A percentile compares a stretch with the other conserved stretches of the same genome.
Evolutionary conservation across 192 early-diverging fungal genomes (phyloP).

Genomic region (Rhizophlyctis rosea): DNA sequence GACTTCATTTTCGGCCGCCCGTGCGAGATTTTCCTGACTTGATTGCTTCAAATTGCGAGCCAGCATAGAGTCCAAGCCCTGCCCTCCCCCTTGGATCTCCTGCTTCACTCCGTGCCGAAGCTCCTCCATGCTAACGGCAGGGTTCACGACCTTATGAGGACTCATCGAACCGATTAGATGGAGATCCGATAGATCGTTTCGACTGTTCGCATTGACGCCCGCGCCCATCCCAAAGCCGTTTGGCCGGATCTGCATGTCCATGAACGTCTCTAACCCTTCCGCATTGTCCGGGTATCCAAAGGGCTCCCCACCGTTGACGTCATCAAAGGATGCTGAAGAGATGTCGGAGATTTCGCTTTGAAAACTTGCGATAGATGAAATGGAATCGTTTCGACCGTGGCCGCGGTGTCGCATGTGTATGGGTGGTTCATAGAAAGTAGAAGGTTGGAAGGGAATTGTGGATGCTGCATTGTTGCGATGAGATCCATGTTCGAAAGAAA

Average conservation of each 20-base stretch:
- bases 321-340: not conserved
- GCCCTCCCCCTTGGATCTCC: too few relatives aligned
- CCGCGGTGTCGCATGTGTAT: not conserved
- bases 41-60: not conserved
- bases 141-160: too few relatives aligned
- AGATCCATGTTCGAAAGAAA: not conserved
- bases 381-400: conserved; percentile 10
- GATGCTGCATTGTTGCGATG: conserved; percentile 5
- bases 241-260: not conserved
- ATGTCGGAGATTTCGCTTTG: not conserved
- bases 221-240: not conserved
- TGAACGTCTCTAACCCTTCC: conserved; percentile 8
- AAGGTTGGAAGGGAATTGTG: not conserved
- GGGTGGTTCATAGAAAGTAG: not conserved
- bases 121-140: too few relatives aligned
- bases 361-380: conserved; percentile 5
- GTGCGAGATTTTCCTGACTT: not conserved
- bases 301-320: not conserved
- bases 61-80: not conserved
- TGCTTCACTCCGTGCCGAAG: too few relatives aligned
- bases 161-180: too few relatives aligned
- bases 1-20: not conserved
- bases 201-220: too few relatives aligned
- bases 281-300: not conserved
- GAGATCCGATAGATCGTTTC: too few relatives aligned